Conservation (phyloP, 768 basidiomycete genomes). For the Leucogyrophana mollusca region DNA sequence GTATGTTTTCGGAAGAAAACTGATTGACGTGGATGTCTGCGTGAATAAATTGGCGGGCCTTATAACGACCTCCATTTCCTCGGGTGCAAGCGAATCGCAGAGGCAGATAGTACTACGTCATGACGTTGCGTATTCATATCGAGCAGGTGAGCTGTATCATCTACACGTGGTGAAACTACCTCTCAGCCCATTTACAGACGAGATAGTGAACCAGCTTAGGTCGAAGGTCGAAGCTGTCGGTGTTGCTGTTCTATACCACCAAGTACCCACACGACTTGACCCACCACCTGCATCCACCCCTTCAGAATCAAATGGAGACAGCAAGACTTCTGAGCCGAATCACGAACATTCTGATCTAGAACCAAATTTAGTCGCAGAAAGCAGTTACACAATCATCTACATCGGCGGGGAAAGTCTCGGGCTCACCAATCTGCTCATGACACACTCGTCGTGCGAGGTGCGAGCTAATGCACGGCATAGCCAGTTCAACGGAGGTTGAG, state of each 20-base stretch:
- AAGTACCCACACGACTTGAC: constrained; percentile 27
- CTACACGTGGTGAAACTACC: background rate
- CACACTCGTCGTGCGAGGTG: constrained; percentile 66
- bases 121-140: constrained; percentile 77
- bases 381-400: constrained; percentile 46
- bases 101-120: constrained; percentile 54
- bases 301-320: too few relatives aligned
- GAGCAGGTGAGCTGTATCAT: constrained; percentile 45
- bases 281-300: constrained; percentile 4
- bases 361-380: too few relatives aligned
- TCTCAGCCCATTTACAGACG: constrained; percentile 8
- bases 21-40: constrained; percentile 56
- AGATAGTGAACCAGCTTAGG: constrained; percentile 16
- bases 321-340: too few relatives aligned
- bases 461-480: constrained; percentile 14
- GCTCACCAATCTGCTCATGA: constrained; percentile 85
- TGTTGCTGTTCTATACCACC: constrained; percentile 35
- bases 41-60: constrained; percentile 38
- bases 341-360: too few relatives aligned
- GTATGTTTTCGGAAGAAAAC: constrained; percentile 84
- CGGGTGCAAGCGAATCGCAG: background rate
- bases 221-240: constrained; percentile 19
- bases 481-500: background rate
- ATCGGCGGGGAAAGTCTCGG: constrained; percentile 80
- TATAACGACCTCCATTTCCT: constrained; percentile 19